Base-by-base conservation (phyloP, 2,329 filamentous ascomycete genomes). In the Ophiosphaerella herpotricha region DNA sequence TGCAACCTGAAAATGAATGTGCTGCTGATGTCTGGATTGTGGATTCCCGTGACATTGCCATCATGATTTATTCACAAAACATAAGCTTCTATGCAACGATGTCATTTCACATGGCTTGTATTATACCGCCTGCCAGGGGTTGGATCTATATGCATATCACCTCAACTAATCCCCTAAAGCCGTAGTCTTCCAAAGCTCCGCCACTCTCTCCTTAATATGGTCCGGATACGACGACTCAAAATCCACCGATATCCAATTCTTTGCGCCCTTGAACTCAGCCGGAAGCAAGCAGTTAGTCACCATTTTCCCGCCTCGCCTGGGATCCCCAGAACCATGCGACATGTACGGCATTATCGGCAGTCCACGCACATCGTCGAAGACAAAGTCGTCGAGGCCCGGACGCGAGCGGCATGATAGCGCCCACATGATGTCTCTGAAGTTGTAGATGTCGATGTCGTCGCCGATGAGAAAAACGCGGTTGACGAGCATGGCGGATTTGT, bases 341-440 rank as follows among this genome's bases (percentile, higher is more conserved):
- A 39, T 39, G 29, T 46, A 46, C 13, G 43, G 43, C 31, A 35
- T 33, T 23, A 46, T 39, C 4, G 43, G 35, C 16, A 46, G 26
- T 12, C 43, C 37, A 23, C 24, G 24, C 21, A 46, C 43, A 13
- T 46, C 43, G 9, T 46, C 43, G 21, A 46, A 46, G 3, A 46
- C 31, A 8, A 31, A 24, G 13, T 46, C 43, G 33, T 46, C 43
- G 2, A 46, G 16, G 24, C 65, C 68, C 0, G 78, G 78, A 0
- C 78, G 70, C 48, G 78, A 82, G 1, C 78, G 71, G 0, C 78
- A 81, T n/a, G 63, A 68, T 46, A 78, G 80, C 0, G 78, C 79
- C 76, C 75, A 82, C 43, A 79, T 75, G 8, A 82, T 74, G 23
- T 80, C 76, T 39, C 75, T 75, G 41, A 67, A 67, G 41, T 77